Percentiles rank a stretch among this genome's conserved stretches.
These are phyloP conservation scores for Colletotrichum sp. DNA, from an alignment of 2,329 filamentous ascomycete species.

Conservation along the genomic window DNA sequence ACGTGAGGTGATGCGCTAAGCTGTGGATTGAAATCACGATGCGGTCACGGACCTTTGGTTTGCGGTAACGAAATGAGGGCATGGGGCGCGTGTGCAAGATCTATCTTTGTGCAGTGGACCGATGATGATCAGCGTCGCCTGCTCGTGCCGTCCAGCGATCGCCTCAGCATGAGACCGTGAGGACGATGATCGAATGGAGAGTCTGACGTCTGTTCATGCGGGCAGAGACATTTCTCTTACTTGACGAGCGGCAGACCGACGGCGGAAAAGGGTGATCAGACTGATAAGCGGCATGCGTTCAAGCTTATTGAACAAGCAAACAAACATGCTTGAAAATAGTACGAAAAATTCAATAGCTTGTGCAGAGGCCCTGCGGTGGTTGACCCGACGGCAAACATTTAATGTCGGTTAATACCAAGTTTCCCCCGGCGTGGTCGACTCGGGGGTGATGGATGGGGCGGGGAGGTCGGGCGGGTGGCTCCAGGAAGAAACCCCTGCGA, in stretches of 20 bases:
- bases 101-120: not conserved
- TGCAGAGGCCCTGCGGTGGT: not conserved
- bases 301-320: not conserved
- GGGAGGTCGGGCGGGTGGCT: not conserved
- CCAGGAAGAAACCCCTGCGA: not conserved
- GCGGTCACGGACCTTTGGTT: not conserved
- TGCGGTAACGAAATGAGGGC: not conserved
- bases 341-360: not conserved
- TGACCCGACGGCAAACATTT: not conserved
- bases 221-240: not conserved
- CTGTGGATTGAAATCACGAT: not conserved
- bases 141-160: not conserved
- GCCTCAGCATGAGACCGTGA: not conserved
- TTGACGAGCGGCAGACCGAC: not conserved
- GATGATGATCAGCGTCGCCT: not conserved
- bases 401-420: conserved; percentile 6
- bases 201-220: not conserved
- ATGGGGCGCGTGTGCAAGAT: not conserved
- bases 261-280: not conserved
- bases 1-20: not conserved
- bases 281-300: not conserved
- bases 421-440: not conserved
- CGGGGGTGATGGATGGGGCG: not conserved
- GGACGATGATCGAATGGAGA: not conserved
- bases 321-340: not conserved